Conservation (phyloP, 2,329 filamentous ascomycete genomes). For the Neoscytalidium dimidiatum region DNA sequence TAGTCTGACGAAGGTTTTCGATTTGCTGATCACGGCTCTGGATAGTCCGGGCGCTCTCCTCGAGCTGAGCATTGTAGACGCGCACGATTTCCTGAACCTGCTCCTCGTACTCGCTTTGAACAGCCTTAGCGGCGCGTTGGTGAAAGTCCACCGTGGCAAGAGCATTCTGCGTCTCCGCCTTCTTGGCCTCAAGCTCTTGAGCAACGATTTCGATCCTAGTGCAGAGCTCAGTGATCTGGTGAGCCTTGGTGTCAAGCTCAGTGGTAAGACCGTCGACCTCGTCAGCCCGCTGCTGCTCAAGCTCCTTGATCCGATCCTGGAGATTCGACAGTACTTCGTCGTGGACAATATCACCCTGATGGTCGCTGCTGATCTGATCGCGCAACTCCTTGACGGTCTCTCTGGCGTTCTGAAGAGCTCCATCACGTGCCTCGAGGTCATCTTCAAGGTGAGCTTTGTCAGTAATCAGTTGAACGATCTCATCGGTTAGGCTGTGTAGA, state of each 20-base stretch:
- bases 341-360: slow-evolving; percentile 9
- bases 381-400: slow-evolving; percentile 12
- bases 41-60: slow-evolving; percentile 9
- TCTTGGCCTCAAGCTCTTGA: slow-evolving; percentile 17
- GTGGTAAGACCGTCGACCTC: not conserved
- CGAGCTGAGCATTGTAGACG: slow-evolving; percentile 19
- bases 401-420: slow-evolving; percentile 1
- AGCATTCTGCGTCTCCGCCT: slow-evolving; percentile 2
- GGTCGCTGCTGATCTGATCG: slow-evolving; percentile 1
- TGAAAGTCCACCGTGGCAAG: slow-evolving; percentile 14
- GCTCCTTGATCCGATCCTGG: slow-evolving; percentile 15
- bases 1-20: slow-evolving; percentile 8
- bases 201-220: slow-evolving; percentile 2
- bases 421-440: not conserved
- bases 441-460: slow-evolving; percentile 4
- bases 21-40: slow-evolving; percentile 10
- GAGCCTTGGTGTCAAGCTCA: slow-evolving; percentile 11
- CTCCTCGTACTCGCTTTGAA: slow-evolving; percentile 16
- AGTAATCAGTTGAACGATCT: slow-evolving; percentile 1
- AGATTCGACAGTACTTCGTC: slow-evolving; percentile 7
- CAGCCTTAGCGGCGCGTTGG: slow-evolving; percentile 10
- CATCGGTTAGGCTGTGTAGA: slow-evolving; percentile 3
- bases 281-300: slow-evolving; percentile 16
- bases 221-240: slow-evolving; percentile 15
- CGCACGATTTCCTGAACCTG: slow-evolving; percentile 17